Base-by-base conservation (phyloP, 768 basidiomycete species). In the Termitomyces sp. region DNA sequence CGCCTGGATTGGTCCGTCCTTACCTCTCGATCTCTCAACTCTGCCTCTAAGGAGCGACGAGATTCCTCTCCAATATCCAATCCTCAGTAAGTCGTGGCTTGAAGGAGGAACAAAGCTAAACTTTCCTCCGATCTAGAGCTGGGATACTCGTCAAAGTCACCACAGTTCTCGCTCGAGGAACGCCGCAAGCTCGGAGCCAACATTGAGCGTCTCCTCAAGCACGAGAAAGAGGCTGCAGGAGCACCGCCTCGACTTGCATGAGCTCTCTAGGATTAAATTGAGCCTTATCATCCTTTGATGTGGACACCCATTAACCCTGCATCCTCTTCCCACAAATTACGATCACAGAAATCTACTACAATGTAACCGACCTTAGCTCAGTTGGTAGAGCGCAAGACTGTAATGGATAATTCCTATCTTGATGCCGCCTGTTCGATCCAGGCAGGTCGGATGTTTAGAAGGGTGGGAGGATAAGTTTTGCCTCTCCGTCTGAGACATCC, bases 1-100 rank as follows among this genome's bases (percentile, higher is more conserved):
- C 23, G 84, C 89, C 1, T 92, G 89, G 90, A 79, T 92, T 16
- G 89, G 90, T 0, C 81, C 85, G 32, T 68, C 89, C 2, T 86
- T 77, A 70, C 85, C 87, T 1, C 76, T 91, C 21, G 84, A 90
- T 64, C 77, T 89, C 7, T 74, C 79, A 10, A 68, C 61, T 7
- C 76, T 92, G 19, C 82, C 84, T 0, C 56, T 83, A n/a, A 63
- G 73, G 45, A 75, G 69, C 49, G 78, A 81, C 0, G 72, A 80
- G 3, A 62, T 89, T n/a, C 89, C 87, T 0, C 57, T 84, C 21
- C 89, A 91, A 63, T 92, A 91, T 59, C 70, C 82, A 2, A 84
- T 80, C 54, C 75, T 87, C 48, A 81, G 86, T 86, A 63, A 60
- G 83, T 72, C n/a, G 17, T 27, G 23, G 43, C 42, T 23, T 25